Percentiles rank a stretch among this genome's conserved stretches.
These are phyloP conservation scores for Aspergillus candidus DNA, from an alignment of 2,329 filamentous ascomycete genomes.

Conservation along the genomic window DNA sequence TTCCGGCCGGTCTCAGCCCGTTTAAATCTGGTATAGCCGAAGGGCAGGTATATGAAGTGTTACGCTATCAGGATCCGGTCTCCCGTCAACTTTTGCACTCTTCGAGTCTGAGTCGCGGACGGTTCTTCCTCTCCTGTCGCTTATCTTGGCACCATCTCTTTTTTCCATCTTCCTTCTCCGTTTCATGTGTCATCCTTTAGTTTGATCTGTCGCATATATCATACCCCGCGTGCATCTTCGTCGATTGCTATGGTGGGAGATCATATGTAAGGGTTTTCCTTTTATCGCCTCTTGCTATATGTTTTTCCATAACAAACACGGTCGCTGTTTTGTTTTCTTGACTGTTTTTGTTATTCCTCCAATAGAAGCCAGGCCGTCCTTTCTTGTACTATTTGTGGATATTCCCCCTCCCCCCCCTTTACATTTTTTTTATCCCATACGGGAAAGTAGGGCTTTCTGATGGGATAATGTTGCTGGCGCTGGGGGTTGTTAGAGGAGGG, in stretches of 20 bases:
- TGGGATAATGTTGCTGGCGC: no score
- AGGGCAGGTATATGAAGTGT: constrained; percentile 15
- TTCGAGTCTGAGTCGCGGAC: no score
- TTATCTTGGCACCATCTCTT: constrained; percentile 3
- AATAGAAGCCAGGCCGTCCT: constrained; percentile 9
- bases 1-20: constrained; percentile 7
- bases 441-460: no score
- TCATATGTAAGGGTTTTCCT: constrained; percentile 13
- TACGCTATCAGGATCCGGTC: constrained; percentile 7
- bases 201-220: constrained; percentile 16
- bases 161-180: constrained; percentile 8
- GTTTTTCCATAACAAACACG: constrained; percentile 18
- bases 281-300: constrained; percentile 9
- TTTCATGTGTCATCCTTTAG: constrained; percentile 5
- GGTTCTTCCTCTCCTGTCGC: constrained; percentile 5
- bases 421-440: no score
- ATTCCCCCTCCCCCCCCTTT: no score
- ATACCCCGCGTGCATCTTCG: constrained; percentile 26
- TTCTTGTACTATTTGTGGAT: not conserved
- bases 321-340: constrained; percentile 7
- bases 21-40: constrained; percentile 14
- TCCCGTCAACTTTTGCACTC: constrained; percentile 4
- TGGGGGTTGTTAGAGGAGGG: no score
- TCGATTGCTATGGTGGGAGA: constrained; percentile 23
- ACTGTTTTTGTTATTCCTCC: constrained; percentile 2